Base-by-base conservation (phyloP, 2,329 filamentous ascomycete species). In the Aschersonia sp. region DNA sequence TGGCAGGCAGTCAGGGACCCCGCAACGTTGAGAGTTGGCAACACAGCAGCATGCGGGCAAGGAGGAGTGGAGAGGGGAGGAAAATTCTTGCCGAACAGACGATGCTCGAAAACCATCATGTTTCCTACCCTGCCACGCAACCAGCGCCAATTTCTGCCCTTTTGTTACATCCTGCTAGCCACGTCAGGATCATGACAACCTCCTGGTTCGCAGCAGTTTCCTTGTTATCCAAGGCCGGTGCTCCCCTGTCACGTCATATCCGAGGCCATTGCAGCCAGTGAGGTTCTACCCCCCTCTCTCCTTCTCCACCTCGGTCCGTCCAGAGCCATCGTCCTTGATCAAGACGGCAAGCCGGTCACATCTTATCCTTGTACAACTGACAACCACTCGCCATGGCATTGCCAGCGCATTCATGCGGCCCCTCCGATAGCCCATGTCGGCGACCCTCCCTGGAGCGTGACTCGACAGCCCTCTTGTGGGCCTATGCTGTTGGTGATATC, bases 351-450 rank as follows among this genome's bases (percentile, higher is more conserved):
- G 50, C 65, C 64, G 62, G 61, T 66, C 53, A 56, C 51, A 31
- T 22, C 29, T 47, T 41, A 63, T 55, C 62, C 62, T 58, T 65
- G 62, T 56, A 50, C 39, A 41, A 52, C 56, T 56, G 9, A 41
- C 44, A 44, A 46, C 71, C 54, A 60, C 53, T 58, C 51, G 59
- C 59, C 65, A 66, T 51, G 56, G 55, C 53, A 55, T 56, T 63
- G 70, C 67, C 71, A 72, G 59, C 71, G 65, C 69, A 72, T 62
- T 63, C 58, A 59, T 66, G 62, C 67, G 64, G 60, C 67, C 67
- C 22, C 62, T 35, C 45, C 39, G 47, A 14, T 30, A 35, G 37
- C 6, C 47, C 49, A 49, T 52, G 54, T 51, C 49, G 44, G 44
- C 46, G 49, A 44, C 31, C 32, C 45, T 48, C 47, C 43, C 42